These are phyloP conservation scores for Skeletonema costatum DNA, from an alignment of 108 stramenopile species.

Conservation along the genomic window DNA sequence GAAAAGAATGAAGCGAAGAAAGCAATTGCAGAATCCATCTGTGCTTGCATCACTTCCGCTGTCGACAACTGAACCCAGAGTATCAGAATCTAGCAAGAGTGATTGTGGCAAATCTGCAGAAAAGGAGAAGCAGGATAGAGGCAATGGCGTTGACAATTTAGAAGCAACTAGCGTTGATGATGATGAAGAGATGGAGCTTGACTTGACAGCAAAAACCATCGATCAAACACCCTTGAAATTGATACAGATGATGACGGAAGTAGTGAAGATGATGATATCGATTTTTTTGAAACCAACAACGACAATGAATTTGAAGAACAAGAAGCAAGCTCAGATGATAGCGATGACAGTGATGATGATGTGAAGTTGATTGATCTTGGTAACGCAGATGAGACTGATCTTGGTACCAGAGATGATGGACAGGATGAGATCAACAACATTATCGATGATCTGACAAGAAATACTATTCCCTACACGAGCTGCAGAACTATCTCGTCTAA, in stretches of 20 bases:
- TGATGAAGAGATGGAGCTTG: constrained; percentile 28
- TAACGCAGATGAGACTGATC: neutral
- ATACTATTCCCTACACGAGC: neutral
- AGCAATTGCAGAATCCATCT: neutral
- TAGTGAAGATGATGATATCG: neutral
- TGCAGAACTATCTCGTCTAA: neutral
- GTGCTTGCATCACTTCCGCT: neutral
- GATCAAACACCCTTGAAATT: neutral
- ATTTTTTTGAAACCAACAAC: neutral
- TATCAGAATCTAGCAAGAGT: neutral
- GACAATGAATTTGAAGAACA: neutral
- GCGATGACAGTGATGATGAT: constrained; percentile 1
- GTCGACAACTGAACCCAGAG: neutral
- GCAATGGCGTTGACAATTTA: neutral
- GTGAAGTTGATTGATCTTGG: neutral
- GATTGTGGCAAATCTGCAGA: neutral
- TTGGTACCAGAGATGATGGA: neutral
- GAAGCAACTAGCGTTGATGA: constrained; percentile 1
- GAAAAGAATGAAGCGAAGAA: neutral
- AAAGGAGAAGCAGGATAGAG: neutral
- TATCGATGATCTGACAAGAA: neutral
- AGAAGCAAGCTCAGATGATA: neutral
- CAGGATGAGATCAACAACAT: neutral
- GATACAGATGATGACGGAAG: constrained; percentile 17
- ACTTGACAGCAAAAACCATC: neutral